Evolutionary conservation across 495 filamentous ascomycete species (phyloP).

Genomic region (Tuber indicum): DNA sequence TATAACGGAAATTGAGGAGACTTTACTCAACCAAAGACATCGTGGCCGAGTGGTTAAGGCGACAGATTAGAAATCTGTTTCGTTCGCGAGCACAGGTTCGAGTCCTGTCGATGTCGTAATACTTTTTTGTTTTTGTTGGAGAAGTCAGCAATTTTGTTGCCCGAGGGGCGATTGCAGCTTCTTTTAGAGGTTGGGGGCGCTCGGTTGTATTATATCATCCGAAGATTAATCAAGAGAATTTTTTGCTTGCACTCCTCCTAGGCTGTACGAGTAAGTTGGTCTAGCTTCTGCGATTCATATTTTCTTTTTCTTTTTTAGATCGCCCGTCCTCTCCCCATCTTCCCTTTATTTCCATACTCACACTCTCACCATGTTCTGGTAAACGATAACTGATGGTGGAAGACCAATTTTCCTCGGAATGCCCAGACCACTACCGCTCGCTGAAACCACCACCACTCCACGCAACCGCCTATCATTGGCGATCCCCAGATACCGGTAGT

Average conservation of each 20-base stretch:
- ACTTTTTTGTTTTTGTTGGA: constrained; percentile 8
- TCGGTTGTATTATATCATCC: too few relatives aligned
- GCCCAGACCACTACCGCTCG: neutral
- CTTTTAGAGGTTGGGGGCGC: neutral
- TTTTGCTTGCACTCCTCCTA: neutral
- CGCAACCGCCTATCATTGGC: neutral
- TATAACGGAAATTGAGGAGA: neutral
- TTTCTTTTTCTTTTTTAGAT: too few relatives aligned
- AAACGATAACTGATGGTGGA: neutral
- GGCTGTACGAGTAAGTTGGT: neutral
- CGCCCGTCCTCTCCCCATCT: neutral
- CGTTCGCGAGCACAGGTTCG: constrained; percentile 30
- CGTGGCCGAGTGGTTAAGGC: constrained; percentile 30
- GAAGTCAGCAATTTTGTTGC: neutral
- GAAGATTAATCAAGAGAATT: neutral
- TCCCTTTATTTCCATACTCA: neutral
- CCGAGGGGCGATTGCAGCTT: neutral
- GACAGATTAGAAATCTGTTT: constrained; percentile 32
- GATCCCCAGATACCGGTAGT: neutral
- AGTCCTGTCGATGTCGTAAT: constrained; percentile 27
- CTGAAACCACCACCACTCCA: neutral
- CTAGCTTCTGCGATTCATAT: too few relatives aligned
- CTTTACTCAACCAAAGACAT: constrained; percentile 8
- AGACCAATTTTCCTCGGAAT: neutral
- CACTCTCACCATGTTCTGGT: neutral